Base-by-base conservation (phyloP, 441 rosid species). In the Mallotus repandus region DNA sequence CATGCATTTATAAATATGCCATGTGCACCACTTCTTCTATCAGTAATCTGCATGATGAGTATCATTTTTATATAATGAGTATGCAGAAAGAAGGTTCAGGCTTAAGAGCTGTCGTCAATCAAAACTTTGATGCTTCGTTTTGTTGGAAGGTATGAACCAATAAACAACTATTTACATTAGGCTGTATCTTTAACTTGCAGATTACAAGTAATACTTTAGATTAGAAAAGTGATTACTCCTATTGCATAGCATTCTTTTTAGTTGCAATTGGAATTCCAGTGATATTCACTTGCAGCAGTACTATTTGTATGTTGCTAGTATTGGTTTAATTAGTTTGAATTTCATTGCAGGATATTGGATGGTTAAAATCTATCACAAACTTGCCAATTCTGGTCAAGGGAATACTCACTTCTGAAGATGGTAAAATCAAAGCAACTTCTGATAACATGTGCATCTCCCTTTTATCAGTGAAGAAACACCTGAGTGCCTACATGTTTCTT, bases 351-450 rank as follows among this genome's bases (percentile, higher is more conserved):
- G 97, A 94, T 74, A 66, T 92, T 18, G 86, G 74, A 67, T 92
- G 98, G 97, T 81, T 90, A 76, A 87, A 79, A 81, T 92, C 97
- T 57, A 84, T 88, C 32, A 88, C 98, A 66, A 84, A 74, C 52
- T 87, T 94, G 86, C 98, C 97, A 0, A 76, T 94, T 75, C 80
- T 92, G 73, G 46, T 94, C 73, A 94, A 92, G 82, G 98, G 96
- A 3, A 61, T 90, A 60, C 93, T 94, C 78, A 88, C 97, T 18
- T 75, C 66, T 21, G 97, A 92, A 86, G 97, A 92, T 58, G 97
- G 97, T 89, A 85, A 81, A 81, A 60, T 54, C 62, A 70, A 46
- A 25, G 58, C 72, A 22, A 74, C 54, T 66, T 81, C 18, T 52
- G 2, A 18, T 53, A 4, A 43, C 7, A 43, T 43, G 7, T 43